Percentiles rank a stretch among this genome's conserved stretches.
Evolutionary conservation across 306 rosid species (phyloP).

Genomic region (Parietaria judaica): DNA sequence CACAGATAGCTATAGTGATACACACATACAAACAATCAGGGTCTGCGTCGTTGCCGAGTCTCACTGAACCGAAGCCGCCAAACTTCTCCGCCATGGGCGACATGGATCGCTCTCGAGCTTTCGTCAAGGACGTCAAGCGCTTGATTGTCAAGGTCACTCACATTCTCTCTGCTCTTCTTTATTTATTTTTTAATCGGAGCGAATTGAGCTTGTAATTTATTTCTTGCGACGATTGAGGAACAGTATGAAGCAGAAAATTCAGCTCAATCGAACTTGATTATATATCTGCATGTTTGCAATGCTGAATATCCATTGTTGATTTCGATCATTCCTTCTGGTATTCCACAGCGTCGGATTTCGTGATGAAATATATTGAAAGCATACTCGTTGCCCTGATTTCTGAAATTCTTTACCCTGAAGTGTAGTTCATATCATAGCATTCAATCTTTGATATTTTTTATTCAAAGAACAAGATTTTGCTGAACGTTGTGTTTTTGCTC

Average conservation of each 20-base stretch:
- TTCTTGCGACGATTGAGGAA: neutral
- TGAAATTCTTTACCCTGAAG: neutral
- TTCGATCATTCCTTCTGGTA: no score
- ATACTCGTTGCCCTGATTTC: no score
- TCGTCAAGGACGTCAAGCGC: slow-evolving; percentile 55
- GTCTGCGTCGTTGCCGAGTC: slow-evolving; percentile 12
- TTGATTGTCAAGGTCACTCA: slow-evolving; percentile 51
- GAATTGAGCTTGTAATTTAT: neutral
- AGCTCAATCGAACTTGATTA: no score
- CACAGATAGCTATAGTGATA: no score
- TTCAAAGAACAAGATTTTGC: no score
- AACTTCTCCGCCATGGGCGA: slow-evolving; percentile 16
- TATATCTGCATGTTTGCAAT: neutral
- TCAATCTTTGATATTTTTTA: neutral
- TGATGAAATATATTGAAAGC: no score
- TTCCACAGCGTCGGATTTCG: no score
- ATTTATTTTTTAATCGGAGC: neutral
- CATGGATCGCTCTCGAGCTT: slow-evolving; percentile 56
- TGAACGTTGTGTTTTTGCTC: slow-evolving; percentile 4
- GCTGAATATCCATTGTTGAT: no score
- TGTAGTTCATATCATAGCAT: neutral
- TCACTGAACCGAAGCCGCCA: neutral
- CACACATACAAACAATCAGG: neutral
- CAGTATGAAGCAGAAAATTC: no score
- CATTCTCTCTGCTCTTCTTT: neutral